Percentiles rank a stretch among this genome's conserved stretches.
Conservation (phyloP, 345 rosid genomes). For the Salix viminalis region DNA sequence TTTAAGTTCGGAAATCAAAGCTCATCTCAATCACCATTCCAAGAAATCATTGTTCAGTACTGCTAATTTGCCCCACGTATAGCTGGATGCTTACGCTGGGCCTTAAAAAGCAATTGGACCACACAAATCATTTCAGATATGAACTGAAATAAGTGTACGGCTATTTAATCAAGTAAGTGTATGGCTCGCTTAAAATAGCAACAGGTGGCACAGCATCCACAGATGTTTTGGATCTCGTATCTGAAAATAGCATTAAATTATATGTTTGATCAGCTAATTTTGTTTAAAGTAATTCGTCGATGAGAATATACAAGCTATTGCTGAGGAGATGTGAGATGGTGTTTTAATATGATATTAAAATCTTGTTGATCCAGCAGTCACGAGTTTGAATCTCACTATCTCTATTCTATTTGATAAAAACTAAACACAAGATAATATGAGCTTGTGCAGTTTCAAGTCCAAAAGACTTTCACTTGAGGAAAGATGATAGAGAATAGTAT, state of each 20-base stretch:
- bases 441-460: accelerated
- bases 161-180: background rate
- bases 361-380: accelerated
- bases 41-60: background rate
- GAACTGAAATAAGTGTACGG: no score
- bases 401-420: no score
- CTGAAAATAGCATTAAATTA: constrained; percentile 6
- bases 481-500: no score
- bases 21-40: background rate
- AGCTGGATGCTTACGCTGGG: background rate
- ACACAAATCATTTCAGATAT: background rate
- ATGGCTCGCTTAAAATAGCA: constrained; percentile 2
- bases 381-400: accelerated
- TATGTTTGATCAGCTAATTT: background rate
- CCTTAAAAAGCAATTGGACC: background rate
- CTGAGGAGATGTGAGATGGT: background rate
- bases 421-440: accelerated
- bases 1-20: constrained; percentile 5
- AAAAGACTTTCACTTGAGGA: accelerated
- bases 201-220: background rate
- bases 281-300: background rate
- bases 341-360: accelerated
- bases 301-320: background rate
- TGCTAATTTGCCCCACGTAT: background rate
- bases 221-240: constrained; percentile 24